Base-by-base conservation (phyloP, 176 grass and related monocot genomes). In the Tillandsia fasciculata region DNA sequence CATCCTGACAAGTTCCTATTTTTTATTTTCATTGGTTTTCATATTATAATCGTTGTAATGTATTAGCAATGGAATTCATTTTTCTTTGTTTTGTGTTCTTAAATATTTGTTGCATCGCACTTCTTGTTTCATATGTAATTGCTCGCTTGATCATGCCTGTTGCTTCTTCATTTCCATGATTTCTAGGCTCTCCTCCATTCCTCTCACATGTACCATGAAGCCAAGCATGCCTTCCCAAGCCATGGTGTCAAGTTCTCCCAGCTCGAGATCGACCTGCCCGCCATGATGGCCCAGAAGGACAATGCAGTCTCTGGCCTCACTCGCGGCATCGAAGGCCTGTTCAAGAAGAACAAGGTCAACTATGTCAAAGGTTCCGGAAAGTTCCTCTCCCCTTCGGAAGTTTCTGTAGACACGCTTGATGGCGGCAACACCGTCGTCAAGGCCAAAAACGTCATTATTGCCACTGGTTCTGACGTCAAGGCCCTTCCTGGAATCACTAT, bases 281-380 rank as follows among this genome's bases (percentile, higher is more conserved):
- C 94, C 13, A 99, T 99, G 94, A 83, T 99, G 94, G 59, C 90
- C 47, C 94, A 99, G 76, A 99, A 99, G 83, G 90, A 93, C 72
- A 93, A 99, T 70, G 94, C 94, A 26, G 94, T 99, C 24, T 52
- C 78, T 65, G 94, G 94, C 56, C 71, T 99, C 42, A 99, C 94
- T 12, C 88, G 86, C 24, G 94, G 94, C 64, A 93, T 99, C 58
- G 94, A 99, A 81, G 94, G 94, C 18, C 82, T 99, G 48, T 88
- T 99, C 26, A 99, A 99, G 73, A 99, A 99, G 82, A 99, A 99
- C 78, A 99, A 99, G 73, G 94, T 99, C 17, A 86, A 67, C 53
- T 99, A 99, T n/a, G 84, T 99, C 14, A 99, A 99, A 84, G 94
- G 94, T 42, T 83, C 51, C 50, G 89, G 94, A 48, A 99, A 93